Percentiles rank a stretch among this genome's conserved stretches.
These are phyloP conservation scores for Suillus ampliporus DNA, from an alignment of 768 basidiomycete genomes.

Conservation along the genomic window DNA sequence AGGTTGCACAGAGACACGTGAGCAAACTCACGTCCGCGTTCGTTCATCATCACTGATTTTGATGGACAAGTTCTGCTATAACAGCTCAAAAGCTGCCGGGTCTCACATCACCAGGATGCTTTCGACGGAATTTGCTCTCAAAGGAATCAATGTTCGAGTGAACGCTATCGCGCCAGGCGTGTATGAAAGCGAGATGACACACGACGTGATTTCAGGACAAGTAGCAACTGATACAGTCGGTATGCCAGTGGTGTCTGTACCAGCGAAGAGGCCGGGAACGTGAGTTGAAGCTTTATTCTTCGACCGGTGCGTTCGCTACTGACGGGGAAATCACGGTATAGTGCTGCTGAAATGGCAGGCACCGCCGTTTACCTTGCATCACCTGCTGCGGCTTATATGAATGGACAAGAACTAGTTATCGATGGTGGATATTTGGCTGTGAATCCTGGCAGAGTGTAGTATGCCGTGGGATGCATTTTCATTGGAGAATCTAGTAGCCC, in stretches of 20 bases:
- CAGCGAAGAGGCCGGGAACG: conserved; percentile 68
- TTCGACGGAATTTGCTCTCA: conserved; percentile 75
- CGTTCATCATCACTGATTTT: neutral
- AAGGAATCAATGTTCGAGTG: conserved; percentile 70
- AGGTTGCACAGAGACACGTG: conserved; percentile 79
- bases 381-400: conserved; percentile 72
- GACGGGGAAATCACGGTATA: conserved; percentile 34
- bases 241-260: conserved; percentile 65
- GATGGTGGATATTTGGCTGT: conserved; percentile 79
- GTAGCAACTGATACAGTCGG: conserved; percentile 58
- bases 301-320: conserved; percentile 7
- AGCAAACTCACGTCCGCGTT: conserved; percentile 28
- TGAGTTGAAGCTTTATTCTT: conserved; percentile 43
- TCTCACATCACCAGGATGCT: conserved; percentile 80
- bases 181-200: conserved; percentile 79
- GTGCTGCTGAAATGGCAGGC: conserved; percentile 77
- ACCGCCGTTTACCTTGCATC: conserved; percentile 80
- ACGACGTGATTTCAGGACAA: conserved; percentile 50
- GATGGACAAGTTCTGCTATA: conserved; percentile 71
- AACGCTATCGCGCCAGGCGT: conserved; percentile 79
- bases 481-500: no score
- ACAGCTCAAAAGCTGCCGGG: conserved; percentile 79
- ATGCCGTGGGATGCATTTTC: neutral
- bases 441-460: conserved; percentile 62
- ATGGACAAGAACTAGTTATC: conserved; percentile 78